Evolutionary conservation across 441 rosid genomes (phyloP).

Genomic region (Populus hybrid): DNA sequence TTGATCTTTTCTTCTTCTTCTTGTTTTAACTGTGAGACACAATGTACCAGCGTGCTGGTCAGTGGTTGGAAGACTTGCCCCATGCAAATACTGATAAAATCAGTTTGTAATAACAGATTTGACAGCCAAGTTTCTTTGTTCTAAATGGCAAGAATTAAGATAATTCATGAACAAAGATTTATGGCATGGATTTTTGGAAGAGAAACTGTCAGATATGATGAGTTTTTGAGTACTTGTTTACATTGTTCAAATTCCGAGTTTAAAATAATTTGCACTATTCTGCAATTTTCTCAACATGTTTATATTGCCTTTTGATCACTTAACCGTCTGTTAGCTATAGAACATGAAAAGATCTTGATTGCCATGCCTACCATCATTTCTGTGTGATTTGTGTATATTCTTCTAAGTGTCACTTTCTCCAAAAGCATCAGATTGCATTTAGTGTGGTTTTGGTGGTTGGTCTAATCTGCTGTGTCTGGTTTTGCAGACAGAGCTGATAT

Average conservation of each 20-base stretch:
- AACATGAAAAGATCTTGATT: not conserved
- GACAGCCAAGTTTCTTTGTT: not conserved
- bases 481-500: slow-evolving; percentile 83
- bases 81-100: not conserved
- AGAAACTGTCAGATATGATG: not conserved
- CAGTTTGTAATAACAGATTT: not conserved
- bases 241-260: not conserved
- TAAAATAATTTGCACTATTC: not conserved
- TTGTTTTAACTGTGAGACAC: not conserved
- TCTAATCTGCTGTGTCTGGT: slow-evolving; percentile 15
- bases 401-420: not conserved
- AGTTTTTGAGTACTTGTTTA: not conserved
- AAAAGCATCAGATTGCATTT: not conserved
- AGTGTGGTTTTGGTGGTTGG: slow-evolving; percentile 3
- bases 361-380: not conserved
- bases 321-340: not conserved
- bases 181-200: not conserved
- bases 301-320: not conserved
- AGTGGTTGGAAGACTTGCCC: not conserved
- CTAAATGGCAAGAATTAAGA: not conserved
- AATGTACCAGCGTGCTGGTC: not conserved
- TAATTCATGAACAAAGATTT: not conserved
- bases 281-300: not conserved
- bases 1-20: not conserved
- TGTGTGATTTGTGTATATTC: not conserved